These are phyloP conservation scores for Paramecium caudatum DNA, from an alignment of 73 alveolate species.

Conservation along the genomic window DNA sequence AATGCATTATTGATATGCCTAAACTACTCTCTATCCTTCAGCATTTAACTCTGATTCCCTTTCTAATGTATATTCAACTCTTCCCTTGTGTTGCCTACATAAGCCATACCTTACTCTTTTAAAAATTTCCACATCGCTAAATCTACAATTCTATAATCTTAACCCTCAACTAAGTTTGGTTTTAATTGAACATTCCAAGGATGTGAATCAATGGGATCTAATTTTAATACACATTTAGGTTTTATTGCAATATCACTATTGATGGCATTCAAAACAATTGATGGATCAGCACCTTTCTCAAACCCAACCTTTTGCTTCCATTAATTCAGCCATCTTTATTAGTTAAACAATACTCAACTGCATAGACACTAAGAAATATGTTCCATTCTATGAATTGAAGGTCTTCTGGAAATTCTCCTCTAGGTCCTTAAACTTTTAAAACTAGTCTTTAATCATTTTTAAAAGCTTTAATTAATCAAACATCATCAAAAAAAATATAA, in stretches of 20 bases:
- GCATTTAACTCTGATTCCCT: slow-evolving; percentile 1
- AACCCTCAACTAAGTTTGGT: neutral
- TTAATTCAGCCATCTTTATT: slow-evolving; percentile 31
- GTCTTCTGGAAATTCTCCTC: neutral
- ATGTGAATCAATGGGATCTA: slow-evolving; percentile 8
- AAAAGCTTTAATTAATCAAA: slow-evolving; percentile 15
- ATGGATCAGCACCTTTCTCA: neutral
- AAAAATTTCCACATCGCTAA: slow-evolving; percentile 4
- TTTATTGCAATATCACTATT: slow-evolving; percentile 32
- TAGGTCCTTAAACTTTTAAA: slow-evolving; percentile 22
- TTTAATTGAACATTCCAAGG: slow-evolving; percentile 62
- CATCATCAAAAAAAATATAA: neutral
- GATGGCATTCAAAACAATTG: slow-evolving; percentile 9
- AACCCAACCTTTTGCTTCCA: slow-evolving; percentile 56
- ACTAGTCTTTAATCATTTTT: slow-evolving; percentile 9
- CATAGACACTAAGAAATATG: neutral
- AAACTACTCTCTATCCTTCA: neutral
- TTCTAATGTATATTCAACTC: neutral
- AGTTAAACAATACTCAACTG: slow-evolving; percentile 12
- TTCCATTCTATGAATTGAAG: neutral
- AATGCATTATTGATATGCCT: neutral
- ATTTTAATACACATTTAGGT: neutral
- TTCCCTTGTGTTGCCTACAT: neutral
- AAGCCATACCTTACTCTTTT: neutral
- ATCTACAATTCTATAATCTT: neutral